Evolutionary conservation across 257 asterid genomes (phyloP).

Genomic region (Gentiana macrophylla): DNA sequence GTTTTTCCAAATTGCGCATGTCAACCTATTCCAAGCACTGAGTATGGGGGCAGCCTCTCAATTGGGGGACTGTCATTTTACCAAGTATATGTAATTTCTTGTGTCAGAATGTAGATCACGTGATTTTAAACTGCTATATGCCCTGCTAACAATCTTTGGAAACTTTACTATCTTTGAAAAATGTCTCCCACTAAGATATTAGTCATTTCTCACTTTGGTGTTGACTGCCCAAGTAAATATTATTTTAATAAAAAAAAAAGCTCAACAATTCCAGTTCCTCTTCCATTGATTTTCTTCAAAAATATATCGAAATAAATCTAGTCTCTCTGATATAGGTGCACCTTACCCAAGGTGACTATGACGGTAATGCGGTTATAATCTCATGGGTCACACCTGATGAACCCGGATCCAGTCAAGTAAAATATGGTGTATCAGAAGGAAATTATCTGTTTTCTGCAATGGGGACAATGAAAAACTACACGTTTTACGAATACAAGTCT

Average conservation of each 20-base stretch:
- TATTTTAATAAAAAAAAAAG: not conserved
- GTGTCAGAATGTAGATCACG: not conserved
- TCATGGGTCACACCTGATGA: conserved; percentile 78
- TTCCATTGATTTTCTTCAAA: not conserved
- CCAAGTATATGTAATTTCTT: not conserved
- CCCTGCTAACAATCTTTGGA: not conserved
- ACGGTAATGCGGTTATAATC: conserved; percentile 76
- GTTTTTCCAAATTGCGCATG: no score
- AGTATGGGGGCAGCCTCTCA: no score
- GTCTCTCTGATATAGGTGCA: conserved; percentile 50
- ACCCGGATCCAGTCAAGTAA: conserved; percentile 75
- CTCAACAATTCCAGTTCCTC: not conserved
- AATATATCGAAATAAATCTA: no score
- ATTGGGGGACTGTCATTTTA: not conserved
- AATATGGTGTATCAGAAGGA: conserved; percentile 68
- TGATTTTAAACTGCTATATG: not conserved
- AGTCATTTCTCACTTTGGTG: not conserved
- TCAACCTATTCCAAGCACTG: no score
- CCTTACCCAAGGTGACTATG: conserved; percentile 96
- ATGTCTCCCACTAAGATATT: no score
- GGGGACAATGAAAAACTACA: conserved; percentile 62
- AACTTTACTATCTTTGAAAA: not conserved
- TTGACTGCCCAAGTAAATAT: not conserved
- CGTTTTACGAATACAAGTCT: conserved; percentile 66
- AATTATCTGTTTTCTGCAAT: conserved; percentile 48